These are phyloP conservation scores for Boletus edulis DNA, from an alignment of 768 basidiomycete species.

Conservation along the genomic window DNA sequence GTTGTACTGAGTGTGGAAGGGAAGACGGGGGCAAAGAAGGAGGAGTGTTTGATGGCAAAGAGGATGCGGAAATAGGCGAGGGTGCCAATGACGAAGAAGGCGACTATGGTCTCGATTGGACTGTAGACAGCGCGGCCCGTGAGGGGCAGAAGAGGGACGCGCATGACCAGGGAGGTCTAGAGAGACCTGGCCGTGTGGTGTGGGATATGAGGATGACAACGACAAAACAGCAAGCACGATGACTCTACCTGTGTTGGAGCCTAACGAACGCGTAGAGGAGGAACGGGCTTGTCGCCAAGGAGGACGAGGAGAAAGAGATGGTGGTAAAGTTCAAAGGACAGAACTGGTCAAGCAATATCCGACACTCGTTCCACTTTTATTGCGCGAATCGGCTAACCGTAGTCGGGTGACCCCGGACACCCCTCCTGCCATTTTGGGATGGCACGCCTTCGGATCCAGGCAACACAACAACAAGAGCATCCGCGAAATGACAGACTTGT, in stretches of 20 bases:
- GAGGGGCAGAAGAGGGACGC: conserved; percentile 62
- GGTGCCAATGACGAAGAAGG: conserved; percentile 85
- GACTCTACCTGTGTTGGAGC: neutral
- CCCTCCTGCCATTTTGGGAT: neutral
- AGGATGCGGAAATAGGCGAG: conserved; percentile 95
- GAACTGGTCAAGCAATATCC: neutral
- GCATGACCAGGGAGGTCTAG: conserved; percentile 36
- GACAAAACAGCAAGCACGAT: neutral
- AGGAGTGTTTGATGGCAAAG: conserved; percentile 83
- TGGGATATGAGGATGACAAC: neutral
- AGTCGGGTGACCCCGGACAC: conserved; percentile 26
- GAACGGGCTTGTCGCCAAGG: neutral
- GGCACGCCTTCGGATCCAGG: no score
- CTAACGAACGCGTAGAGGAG: neutral
- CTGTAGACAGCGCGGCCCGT: conserved; percentile 71
- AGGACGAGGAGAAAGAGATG: neutral
- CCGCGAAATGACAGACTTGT: no score
- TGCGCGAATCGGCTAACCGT: conserved; percentile 22
- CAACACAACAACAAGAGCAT: no score
- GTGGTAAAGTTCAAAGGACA: neutral
- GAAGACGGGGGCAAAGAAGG: conserved; percentile 63
- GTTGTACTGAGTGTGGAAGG: conserved; percentile 51
- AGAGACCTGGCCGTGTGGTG: no score
- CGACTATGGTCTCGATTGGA: conserved; percentile 88
- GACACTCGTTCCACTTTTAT: conserved; percentile 30